Conservation (phyloP, 768 basidiomycete species). For the Mycena belliarum region DNA sequence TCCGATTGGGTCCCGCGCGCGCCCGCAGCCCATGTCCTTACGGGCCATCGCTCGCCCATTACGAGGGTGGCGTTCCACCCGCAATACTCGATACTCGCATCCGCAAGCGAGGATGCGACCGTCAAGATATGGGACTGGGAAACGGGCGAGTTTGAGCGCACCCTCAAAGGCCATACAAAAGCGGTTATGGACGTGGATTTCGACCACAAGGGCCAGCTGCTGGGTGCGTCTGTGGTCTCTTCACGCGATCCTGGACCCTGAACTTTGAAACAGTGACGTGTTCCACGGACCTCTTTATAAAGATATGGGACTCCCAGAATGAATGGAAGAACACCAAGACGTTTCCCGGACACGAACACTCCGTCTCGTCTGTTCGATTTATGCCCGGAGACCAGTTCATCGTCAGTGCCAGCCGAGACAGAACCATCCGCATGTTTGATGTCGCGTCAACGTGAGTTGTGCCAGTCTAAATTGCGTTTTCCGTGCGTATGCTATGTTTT, state of each 20-base stretch:
- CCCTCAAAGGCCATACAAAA: slow-evolving; percentile 90
- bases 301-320: slow-evolving; percentile 88
- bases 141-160: slow-evolving; percentile 89
- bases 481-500: slow-evolving; percentile 12
- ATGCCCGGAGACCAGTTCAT: slow-evolving; percentile 82
- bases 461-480: not conserved
- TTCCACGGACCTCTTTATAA: slow-evolving; percentile 88
- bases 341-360: slow-evolving; percentile 87
- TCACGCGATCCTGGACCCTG: not conserved
- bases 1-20: slow-evolving; percentile 89
- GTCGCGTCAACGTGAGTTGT: slow-evolving; percentile 76
- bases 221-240: slow-evolving; percentile 53
- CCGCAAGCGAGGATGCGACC: slow-evolving; percentile 85
- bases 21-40: slow-evolving; percentile 75
- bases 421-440: slow-evolving; percentile 85
- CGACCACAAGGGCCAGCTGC: slow-evolving; percentile 78
- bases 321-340: slow-evolving; percentile 91
- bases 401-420: slow-evolving; percentile 86
- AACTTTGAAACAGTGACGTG: slow-evolving; percentile 49
- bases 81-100: slow-evolving; percentile 77
- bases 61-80: slow-evolving; percentile 87
- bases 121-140: slow-evolving; percentile 98
- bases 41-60: slow-evolving; percentile 75
- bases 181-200: slow-evolving; percentile 86
- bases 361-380: slow-evolving; percentile 84